Conservation (phyloP, 177 flowering plant species). For the Vitis hybrid region DNA sequence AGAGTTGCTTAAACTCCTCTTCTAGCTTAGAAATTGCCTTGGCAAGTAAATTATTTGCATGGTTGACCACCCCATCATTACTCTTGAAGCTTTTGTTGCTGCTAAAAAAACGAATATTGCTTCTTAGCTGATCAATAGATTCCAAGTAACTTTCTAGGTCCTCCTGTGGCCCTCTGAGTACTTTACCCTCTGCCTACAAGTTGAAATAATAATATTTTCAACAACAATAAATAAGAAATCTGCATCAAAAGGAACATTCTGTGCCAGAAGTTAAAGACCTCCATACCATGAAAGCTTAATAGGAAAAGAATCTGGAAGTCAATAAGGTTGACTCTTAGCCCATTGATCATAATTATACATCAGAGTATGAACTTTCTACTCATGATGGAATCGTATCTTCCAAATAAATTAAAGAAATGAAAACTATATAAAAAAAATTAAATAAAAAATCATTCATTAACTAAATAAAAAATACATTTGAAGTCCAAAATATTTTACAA, state of each 20-base stretch:
- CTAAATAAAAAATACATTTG: no score
- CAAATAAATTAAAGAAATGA: no score
- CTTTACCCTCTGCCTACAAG: slow-evolving; percentile 81
- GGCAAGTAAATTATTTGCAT: slow-evolving; percentile 63
- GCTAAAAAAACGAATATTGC: slow-evolving; percentile 62
- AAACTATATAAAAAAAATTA: no score
- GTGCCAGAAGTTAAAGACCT: background rate
- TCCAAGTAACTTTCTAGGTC: slow-evolving; percentile 83
- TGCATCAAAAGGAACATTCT: background rate
- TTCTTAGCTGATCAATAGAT: slow-evolving; percentile 83
- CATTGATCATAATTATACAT: no score
- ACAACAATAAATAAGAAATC: background rate
- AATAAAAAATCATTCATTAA: no score
- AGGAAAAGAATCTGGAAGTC: background rate
- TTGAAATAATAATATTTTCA: slow-evolving; percentile 4
- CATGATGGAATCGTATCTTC: no score
- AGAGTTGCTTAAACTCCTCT: slow-evolving; percentile 79
- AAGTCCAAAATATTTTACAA: no score
- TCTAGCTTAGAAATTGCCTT: slow-evolving; percentile 86
- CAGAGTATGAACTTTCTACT: no score
- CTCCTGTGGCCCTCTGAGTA: slow-evolving; percentile 90
- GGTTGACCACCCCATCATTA: slow-evolving; percentile 67
- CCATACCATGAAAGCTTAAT: background rate
- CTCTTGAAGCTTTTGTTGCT: slow-evolving; percentile 68
- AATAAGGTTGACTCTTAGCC: no score